Evolutionary conservation across 116 monocot species (phyloP), one percentile per base, ranked within the genome.

Genomic region (Cymodocea nodosa): DNA sequence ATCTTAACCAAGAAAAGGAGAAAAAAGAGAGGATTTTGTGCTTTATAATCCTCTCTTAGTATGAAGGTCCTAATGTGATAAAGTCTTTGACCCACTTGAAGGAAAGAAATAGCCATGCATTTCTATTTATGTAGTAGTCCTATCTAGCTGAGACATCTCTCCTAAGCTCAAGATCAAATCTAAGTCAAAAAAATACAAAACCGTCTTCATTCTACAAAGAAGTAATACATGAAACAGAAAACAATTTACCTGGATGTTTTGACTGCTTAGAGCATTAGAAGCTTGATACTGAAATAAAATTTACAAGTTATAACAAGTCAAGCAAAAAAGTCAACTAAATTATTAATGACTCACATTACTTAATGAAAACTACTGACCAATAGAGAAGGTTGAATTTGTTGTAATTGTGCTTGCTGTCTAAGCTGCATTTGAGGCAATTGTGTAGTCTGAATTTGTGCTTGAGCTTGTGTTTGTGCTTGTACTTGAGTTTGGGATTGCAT

Each of bases 371-470:
- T 56, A 73, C 75, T 66, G 20, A 89, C 83, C 64, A 63, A n/a
- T 69, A 77, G 62, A 70, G 78, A 74, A 60, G 80, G 77, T 24
- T 80, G 84, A 68, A 82, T 64, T 36, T 75, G 73, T 61, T 87
- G 87, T 68, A 83, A 23, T 62, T 87, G 85, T 49, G 74, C 72
- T 56, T 84, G 94, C 69, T 87, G 90, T 64, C 77, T 84, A 59
- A 86, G 68, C 73, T 86, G 94, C 82, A 91, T 36, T 74, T 85
- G 85, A 68, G 78, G 61, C 52, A 69, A 15, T 61, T 87, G 92
- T 25, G 44, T 60, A 59, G 81, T 56, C 48, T 81, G 86, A 15
- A 75, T 59, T 44, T 75, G 77, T 59, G 66, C 3, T 18, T 69
- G 44, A 44, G 44, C 44, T 44, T 44, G 44, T 44, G 44, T 44